Base-by-base conservation (phyloP, 2,329 filamentous ascomycete genomes). In the Verticillium longisporum region DNA sequence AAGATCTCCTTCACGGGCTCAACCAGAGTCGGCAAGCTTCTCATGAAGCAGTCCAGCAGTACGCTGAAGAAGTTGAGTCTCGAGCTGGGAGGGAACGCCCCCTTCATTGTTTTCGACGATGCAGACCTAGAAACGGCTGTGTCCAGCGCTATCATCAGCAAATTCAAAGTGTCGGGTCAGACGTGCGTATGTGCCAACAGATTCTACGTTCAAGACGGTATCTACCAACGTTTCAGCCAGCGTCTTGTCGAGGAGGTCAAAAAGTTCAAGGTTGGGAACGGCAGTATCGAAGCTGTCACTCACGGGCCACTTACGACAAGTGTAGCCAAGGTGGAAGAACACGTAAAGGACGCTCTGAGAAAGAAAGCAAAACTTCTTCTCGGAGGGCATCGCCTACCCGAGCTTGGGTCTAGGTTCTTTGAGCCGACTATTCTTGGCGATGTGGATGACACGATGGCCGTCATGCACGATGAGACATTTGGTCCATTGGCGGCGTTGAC, bases 81-180 rank as follows among this genome's bases (percentile, higher is more conserved):
- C 67, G 89, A 92, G 70, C 83, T 69, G 0, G 66, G 89, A 55
- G 89, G 89, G 13, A 92, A 92, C 69, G 86, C 88, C 0, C 89
- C 89, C 1, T 90, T 91, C 73, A 91, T 91, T 65, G 88, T 92
- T 38, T 92, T 91, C 68, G 87, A 91, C 67, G 89, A 91, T 68
- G 85, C 88, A 13, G 86, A 92, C 68, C 75, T 92, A 11, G 87
- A 91, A 55, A 73, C 75, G 10, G 89, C 89, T 1, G 86, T 92
- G 1, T 78, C 85, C 0, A 94, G 92, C 32, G 92, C 92, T 56
- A 84, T 97, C 59, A 79, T 87, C 21, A 92, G 86, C 70, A 98
- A 98, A 75, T 98, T 97, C 85, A 89, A 94, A 59, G 91, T 88
- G 36, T 96, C 91, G 0, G 94, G 94, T 41, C 94, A 98, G 80